Percentiles rank a stretch among this genome's conserved stretches.
Conservation (phyloP, 1,284 basidiomycete genomes). For the Ustilago tritici region DNA sequence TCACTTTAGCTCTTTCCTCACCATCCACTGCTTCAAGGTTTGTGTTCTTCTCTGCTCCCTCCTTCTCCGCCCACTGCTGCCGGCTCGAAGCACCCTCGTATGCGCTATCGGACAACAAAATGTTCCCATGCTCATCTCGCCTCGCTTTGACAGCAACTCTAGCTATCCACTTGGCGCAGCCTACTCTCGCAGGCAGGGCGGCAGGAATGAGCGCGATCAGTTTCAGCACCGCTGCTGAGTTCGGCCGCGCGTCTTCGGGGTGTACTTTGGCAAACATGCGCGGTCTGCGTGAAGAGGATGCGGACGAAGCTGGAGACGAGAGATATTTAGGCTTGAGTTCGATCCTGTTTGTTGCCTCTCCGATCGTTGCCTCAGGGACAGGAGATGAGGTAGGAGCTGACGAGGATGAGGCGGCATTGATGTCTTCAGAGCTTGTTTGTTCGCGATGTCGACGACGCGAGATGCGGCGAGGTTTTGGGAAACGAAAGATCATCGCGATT, state of each 20-base stretch:
- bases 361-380: not conserved
- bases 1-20: constrained; percentile 17
- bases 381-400: not conserved
- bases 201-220: constrained; percentile 37
- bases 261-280: constrained; percentile 33
- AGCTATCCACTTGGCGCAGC: constrained; percentile 22
- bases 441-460: constrained; percentile 11
- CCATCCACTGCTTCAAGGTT: constrained; percentile 1
- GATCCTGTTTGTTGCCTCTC: constrained; percentile 4
- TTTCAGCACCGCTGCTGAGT: constrained; percentile 28
- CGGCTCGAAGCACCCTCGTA: not conserved
- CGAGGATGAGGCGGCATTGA: not conserved
- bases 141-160: constrained; percentile 18
- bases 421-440: not conserved
- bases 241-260: constrained; percentile 17
- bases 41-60: not conserved
- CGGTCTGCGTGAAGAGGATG: constrained; percentile 8
- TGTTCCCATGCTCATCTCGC: constrained; percentile 37
- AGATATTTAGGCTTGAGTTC: constrained; percentile 36
- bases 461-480: constrained; percentile 38
- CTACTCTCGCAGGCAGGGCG: constrained; percentile 15
- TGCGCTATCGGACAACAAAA: constrained; percentile 23
- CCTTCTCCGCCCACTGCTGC: not conserved
- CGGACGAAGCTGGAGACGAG: not conserved
- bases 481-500: constrained; percentile 46